phyloP scores from a whole-genome alignment of 2,329 filamentous ascomycete genomes.

The Parastagonospora avenae region DNA sequence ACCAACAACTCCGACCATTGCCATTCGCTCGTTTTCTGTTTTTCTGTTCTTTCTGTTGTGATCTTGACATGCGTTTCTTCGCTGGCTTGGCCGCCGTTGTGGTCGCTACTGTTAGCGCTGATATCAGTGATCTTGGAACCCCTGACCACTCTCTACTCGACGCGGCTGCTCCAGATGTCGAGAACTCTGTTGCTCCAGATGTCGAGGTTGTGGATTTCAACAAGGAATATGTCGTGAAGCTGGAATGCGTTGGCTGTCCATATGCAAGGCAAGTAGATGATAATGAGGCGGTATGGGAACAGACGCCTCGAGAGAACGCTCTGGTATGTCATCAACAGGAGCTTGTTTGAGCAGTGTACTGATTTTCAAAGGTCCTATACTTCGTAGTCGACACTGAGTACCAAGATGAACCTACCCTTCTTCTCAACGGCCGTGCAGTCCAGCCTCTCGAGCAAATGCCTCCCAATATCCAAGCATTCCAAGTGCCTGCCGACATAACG shows the following conservation, averaged over 20 bases:
- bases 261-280: conserved; percentile 17
- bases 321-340: conserved; percentile 19
- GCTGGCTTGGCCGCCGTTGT: conserved; percentile 9
- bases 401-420: conserved; percentile 8
- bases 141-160: not conserved
- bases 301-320: conserved; percentile 26
- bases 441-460: conserved; percentile 30
- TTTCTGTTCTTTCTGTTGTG: not conserved
- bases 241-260: conserved; percentile 35
- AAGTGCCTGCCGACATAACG: conserved; percentile 24
- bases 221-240: conserved; percentile 34
- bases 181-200: conserved; percentile 12
- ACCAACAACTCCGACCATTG: not conserved
- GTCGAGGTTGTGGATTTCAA: conserved; percentile 24
- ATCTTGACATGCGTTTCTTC: conserved; percentile 19
- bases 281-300: conserved; percentile 16
- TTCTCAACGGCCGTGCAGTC: conserved; percentile 29
- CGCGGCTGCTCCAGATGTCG: conserved; percentile 19
- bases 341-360: not conserved
- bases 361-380: conserved; percentile 23
- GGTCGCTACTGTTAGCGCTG: conserved; percentile 8
- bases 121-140: not conserved
- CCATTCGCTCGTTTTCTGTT: conserved; percentile 6
- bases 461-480: conserved; percentile 25
- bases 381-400: conserved; percentile 19